A percentile compares a stretch with the other conserved stretches of the same genome.
Conservation (phyloP, 257 asterid genomes). For the Jasminum sambac region DNA sequence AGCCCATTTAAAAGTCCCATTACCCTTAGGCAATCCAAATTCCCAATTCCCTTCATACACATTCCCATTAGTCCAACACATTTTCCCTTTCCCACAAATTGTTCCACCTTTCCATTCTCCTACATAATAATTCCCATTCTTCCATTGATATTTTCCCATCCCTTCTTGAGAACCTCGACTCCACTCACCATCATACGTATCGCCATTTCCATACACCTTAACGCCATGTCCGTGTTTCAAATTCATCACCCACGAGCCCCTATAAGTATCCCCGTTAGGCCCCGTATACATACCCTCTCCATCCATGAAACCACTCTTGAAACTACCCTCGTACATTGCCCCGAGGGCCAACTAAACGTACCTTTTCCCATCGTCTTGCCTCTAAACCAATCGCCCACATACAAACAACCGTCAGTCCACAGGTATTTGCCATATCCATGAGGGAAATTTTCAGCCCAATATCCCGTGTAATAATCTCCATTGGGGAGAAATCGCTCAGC, state of each 20-base stretch:
- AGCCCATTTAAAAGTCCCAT: slow-evolving; percentile 57
- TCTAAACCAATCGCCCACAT: slow-evolving; percentile 77
- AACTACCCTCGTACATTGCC: slow-evolving; percentile 73
- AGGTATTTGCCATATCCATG: slow-evolving; percentile 83
- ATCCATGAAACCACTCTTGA: slow-evolving; percentile 91
- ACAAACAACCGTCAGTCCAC: slow-evolving; percentile 97
- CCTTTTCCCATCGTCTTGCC: slow-evolving; percentile 86
- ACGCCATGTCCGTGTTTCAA: slow-evolving; percentile 68
- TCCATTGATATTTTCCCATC: slow-evolving; percentile 75
- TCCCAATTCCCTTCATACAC: slow-evolving; percentile 78
- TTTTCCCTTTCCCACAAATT: slow-evolving; percentile 61
- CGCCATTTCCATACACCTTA: slow-evolving; percentile 73
- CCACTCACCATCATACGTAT: slow-evolving; percentile 82
- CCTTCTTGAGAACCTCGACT: slow-evolving; percentile 74
- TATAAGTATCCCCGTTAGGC: slow-evolving; percentile 58
- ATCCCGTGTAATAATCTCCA: slow-evolving; percentile 84
- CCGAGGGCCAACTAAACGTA: slow-evolving; percentile 87
- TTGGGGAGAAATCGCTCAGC: slow-evolving; percentile 73
- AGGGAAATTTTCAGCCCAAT: slow-evolving; percentile 74
- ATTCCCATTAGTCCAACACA: slow-evolving; percentile 64
- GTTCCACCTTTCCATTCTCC: slow-evolving; percentile 83
- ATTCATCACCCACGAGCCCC: slow-evolving; percentile 87
- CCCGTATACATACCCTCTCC: slow-evolving; percentile 79
- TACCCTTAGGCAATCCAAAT: slow-evolving; percentile 72
- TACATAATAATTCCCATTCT: slow-evolving; percentile 53